These are phyloP conservation scores for Colletotrichum theobromicola DNA, from an alignment of 2,329 filamentous ascomycete genomes.

Conservation along the genomic window DNA sequence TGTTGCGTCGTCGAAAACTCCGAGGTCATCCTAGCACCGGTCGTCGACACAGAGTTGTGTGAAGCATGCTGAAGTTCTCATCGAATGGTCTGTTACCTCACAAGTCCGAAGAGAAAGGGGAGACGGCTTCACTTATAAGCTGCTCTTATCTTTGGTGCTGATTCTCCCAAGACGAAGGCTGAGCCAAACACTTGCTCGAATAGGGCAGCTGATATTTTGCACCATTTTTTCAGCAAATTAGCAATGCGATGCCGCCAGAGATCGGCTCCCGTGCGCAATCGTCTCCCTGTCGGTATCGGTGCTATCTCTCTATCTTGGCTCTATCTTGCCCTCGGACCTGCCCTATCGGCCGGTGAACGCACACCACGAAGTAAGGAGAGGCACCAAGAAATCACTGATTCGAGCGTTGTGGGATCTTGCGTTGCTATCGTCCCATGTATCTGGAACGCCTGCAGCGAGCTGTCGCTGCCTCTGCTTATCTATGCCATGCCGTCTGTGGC, in stretches of 20 bases:
- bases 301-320: conserved; percentile 7
- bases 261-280: conserved; percentile 20
- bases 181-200: conserved; percentile 8
- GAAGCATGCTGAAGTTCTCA: not conserved
- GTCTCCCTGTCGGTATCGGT: conserved; percentile 16
- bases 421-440: not conserved
- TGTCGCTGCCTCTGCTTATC: not conserved
- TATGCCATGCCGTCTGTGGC: not conserved
- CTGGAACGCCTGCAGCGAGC: not conserved
- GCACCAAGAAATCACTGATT: not conserved
- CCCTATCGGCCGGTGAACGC: not conserved
- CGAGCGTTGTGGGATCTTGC: not conserved
- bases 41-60: not conserved
- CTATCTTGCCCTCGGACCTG: conserved; percentile 18
- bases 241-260: conserved; percentile 18
- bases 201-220: conserved; percentile 22
- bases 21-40: not conserved
- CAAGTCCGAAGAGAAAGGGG: not conserved
- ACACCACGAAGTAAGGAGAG: not conserved
- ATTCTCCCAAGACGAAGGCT: not conserved
- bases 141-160: conserved; percentile 17
- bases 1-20: not conserved
- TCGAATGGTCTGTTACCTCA: not conserved
- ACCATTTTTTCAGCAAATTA: conserved; percentile 17
- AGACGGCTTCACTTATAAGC: conserved; percentile 5